Percentiles rank a stretch among this genome's conserved stretches.
These are phyloP conservation scores for Laguncularia racemosa DNA, from an alignment of 345 rosid genomes.

Conservation along the genomic window DNA sequence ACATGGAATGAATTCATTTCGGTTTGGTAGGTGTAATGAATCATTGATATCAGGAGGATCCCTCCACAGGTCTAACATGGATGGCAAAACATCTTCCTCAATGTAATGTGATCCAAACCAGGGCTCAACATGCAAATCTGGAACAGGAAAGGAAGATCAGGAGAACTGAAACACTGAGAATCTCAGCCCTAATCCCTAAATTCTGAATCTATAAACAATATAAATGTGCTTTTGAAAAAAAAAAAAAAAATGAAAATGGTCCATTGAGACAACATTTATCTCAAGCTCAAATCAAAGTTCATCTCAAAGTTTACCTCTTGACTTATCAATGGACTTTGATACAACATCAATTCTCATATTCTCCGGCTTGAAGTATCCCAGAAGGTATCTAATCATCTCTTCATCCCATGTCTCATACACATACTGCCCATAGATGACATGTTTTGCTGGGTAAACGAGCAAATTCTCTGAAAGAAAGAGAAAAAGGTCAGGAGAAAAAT, in stretches of 20 bases:
- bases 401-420: conserved; percentile 80
- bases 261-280: neutral
- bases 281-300: conserved; percentile 4
- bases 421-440: conserved; percentile 82
- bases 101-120: conserved; percentile 79
- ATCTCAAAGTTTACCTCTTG: conserved; percentile 65
- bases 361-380: conserved; percentile 66
- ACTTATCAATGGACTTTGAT: conserved; percentile 54
- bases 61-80: conserved; percentile 66
- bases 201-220: neutral
- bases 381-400: conserved; percentile 47
- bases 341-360: conserved; percentile 93
- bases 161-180: conserved; percentile 1
- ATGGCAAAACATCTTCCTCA: conserved; percentile 61
- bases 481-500: conserved; percentile 5
- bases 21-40: conserved; percentile 64
- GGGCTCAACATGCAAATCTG: conserved; percentile 71
- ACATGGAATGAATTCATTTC: conserved; percentile 78
- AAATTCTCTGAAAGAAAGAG: conserved; percentile 59
- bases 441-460: conserved; percentile 76
- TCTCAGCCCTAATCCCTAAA: conserved; percentile 3
- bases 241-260: neutral
- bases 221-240: neutral
- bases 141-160: conserved; percentile 9
- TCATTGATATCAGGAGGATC: conserved; percentile 67